These are phyloP conservation scores for Candida frijolesensis DNA, from an alignment of 1,139 yeast species.

Conservation along the genomic window DNA sequence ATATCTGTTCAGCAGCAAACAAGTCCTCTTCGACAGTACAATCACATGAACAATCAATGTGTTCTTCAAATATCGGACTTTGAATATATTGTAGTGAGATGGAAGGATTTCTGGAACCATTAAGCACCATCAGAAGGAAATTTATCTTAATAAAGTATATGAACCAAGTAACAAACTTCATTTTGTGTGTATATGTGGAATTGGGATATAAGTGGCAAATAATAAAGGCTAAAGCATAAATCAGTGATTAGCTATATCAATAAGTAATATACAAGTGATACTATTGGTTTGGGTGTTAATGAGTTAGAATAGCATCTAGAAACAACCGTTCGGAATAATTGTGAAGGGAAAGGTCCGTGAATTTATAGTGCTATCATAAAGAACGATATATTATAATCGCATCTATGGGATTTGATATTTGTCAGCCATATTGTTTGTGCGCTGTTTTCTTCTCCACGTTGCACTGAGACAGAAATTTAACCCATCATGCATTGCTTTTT, in stretches of 20 bases:
- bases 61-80: conserved; percentile 35
- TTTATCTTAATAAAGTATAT: conserved; percentile 42
- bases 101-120: conserved; percentile 37
- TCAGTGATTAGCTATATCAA: too few relatives aligned
- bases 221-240: neutral
- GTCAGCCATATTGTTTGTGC: neutral
- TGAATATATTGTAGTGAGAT: conserved; percentile 36
- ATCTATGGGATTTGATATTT: neutral
- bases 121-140: conserved; percentile 38
- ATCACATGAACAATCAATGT: conserved; percentile 1
- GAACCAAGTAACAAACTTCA: conserved; percentile 38
- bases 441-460: conserved; percentile 3
- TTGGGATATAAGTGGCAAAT: neutral
- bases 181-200: conserved; percentile 12
- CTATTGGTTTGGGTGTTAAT: too few relatives aligned
- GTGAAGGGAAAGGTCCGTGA: neutral
- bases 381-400: neutral
- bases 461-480: neutral
- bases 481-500: neutral
- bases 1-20: conserved; percentile 12
- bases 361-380: neutral
- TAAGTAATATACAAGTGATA: too few relatives aligned
- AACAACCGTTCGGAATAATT: neutral
- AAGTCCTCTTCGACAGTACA: neutral
- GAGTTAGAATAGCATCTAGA: neutral